These are phyloP conservation scores for Farysia itapuensis DNA, from an alignment of 1,284 basidiomycete species.

Conservation along the genomic window DNA sequence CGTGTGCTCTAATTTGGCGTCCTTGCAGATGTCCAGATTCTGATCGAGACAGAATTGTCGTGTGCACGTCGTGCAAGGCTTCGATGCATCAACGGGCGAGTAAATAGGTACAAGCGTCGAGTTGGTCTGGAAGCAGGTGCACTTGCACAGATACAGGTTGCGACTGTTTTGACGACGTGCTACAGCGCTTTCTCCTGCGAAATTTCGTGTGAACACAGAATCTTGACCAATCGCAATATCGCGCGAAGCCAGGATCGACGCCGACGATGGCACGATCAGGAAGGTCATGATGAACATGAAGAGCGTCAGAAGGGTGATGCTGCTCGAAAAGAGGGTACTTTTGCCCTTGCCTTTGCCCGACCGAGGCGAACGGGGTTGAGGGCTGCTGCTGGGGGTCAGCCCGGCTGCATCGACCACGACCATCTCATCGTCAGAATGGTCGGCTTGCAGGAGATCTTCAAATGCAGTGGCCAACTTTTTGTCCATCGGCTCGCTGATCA, in stretches of 20 bases:
- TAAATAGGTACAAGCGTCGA: slow-evolving; percentile 57
- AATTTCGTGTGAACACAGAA: not conserved
- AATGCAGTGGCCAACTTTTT: no score
- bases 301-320: slow-evolving; percentile 13
- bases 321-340: slow-evolving; percentile 5
- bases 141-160: slow-evolving; percentile 55
- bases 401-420: slow-evolving; percentile 1
- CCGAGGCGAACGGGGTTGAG: no score
- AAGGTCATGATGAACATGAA: slow-evolving; percentile 10
- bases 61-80: slow-evolving; percentile 57
- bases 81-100: slow-evolving; percentile 32
- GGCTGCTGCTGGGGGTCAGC: slow-evolving; percentile 2
- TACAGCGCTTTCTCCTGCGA: not conserved
- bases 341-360: not conserved
- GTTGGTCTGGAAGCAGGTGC: slow-evolving; percentile 59
- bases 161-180: slow-evolving; percentile 4
- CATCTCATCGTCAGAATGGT: not conserved
- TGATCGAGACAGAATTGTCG: slow-evolving; percentile 58
- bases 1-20: slow-evolving; percentile 48
- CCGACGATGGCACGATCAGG: slow-evolving; percentile 3
- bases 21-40: slow-evolving; percentile 50
- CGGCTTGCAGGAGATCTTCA: no score
- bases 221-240: not conserved
- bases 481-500: no score
- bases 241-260: not conserved